Base-by-base conservation (phyloP, 2,329 filamentous ascomycete genomes). In the Raffaelea arxii region DNA sequence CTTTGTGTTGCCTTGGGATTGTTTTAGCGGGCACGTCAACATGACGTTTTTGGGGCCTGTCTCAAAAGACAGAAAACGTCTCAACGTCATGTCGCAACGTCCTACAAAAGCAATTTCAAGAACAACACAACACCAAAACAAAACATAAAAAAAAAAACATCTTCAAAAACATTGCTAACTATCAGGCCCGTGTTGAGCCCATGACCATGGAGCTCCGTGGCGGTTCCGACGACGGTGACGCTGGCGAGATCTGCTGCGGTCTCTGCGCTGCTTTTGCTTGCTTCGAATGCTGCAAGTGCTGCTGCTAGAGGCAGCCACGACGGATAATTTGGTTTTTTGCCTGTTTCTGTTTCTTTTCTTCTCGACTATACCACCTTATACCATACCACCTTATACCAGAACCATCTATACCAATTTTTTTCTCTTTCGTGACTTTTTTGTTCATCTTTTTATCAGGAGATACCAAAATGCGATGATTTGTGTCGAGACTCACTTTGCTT, bases 121-220 rank as follows among this genome's bases (percentile, higher is more conserved):
- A 9, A 36, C 16, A 16, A 36, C 41, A 18, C 10, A 18, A 41
- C 37, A 16, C 21, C 36, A 25, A 32, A 14, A n/a, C 11, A 21
- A 10, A 25, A 23, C n/a, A 24, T 11, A 23, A n/a, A 21, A 23
- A 22, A n/a, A 22, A 41, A n/a, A 9, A 41, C 25, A 23, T 16
- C 38, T 14, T 12, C 38, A 41, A 21, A 14, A 30, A 6, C 4
- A 1, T 23, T 2, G 19, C 43, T 38, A 36, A 37, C 43, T 3
- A n/a, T 24, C 39, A 55, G 51, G 36, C 44, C 48, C 49, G 36
- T 40, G 40, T 46, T 36, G 53, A 58, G 47, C 51, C 54, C 39
- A 58, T 58, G 56, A 46, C 52, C 25, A 46, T 49, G 21, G 50
- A 53, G n/a, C 32, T 58, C 38, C 56, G 56, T 41, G 56, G 56